Percentiles rank a stretch among this genome's conserved stretches.
These are phyloP conservation scores for Pseudoscleropodium purum DNA, from an alignment of 225 moss, liverwort and hornwort species.

Conservation along the genomic window DNA sequence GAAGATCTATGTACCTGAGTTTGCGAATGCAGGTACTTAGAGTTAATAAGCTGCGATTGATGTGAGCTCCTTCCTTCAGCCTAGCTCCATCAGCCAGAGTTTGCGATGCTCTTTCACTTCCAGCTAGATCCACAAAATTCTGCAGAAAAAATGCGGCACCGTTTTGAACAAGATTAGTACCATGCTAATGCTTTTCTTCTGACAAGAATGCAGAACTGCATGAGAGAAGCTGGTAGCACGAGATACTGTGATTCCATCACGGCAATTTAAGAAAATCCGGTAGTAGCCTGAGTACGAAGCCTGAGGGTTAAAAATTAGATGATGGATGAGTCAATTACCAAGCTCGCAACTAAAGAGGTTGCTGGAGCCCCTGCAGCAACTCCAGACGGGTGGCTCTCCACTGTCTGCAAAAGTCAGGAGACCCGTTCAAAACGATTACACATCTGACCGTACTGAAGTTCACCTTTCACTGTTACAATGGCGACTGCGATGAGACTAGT, in stretches of 20 bases:
- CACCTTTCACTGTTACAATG: neutral
- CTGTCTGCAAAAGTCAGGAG: conserved; percentile 41
- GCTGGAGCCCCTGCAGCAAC: conserved; percentile 46
- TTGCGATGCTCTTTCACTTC: conserved; percentile 96
- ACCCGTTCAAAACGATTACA: neutral
- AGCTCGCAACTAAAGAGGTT: conserved; percentile 74
- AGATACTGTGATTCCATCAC: neutral
- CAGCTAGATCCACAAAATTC: conserved; percentile 99
- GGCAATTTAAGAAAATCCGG: neutral
- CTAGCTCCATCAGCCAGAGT: conserved; percentile 81
- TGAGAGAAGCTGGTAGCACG: neutral
- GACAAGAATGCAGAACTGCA: neutral
- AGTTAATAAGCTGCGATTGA: conserved; percentile 89
- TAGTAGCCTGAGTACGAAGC: neutral
- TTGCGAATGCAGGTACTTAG: conserved; percentile 98
- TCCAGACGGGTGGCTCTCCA: conserved; percentile 76
- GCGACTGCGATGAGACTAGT: neutral
- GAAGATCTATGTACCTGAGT: conserved; percentile 46
- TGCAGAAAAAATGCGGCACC: neutral
- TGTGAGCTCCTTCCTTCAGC: conserved; percentile 95
- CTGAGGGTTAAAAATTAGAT: neutral
- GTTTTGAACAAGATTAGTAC: neutral
- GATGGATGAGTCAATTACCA: conserved; percentile 28
- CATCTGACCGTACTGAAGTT: neutral
- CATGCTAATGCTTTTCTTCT: neutral